Base-by-base conservation (phyloP, 306 rosid species). In the Alnus rubra region DNA sequence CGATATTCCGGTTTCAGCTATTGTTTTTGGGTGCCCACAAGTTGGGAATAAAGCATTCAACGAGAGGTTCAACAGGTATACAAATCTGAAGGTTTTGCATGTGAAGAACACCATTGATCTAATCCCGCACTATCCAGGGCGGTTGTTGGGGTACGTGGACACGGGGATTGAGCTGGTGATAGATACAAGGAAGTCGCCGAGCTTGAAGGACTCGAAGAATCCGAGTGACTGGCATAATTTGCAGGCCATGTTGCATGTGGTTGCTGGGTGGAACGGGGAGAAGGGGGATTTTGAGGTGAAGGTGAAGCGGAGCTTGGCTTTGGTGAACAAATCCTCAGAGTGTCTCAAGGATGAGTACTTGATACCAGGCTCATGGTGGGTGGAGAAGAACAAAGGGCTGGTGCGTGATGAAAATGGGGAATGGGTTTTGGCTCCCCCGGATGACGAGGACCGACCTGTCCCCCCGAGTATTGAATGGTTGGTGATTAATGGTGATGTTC, bases 181-280 rank as follows among this genome's bases (percentile, higher is more conserved):
- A 2, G 90, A 90, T 30, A 87, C 91, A 0, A 33, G 89, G 35
- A 90, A 88, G 68, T 90, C 93, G 0, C 79, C 86, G 15, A 82
- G 71, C 31, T 71, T 92, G 86, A 90, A 83, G 85, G 83, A 92
- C 9, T 88, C 94, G 6, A 87, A 87, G 86, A 73, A 77, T 28
- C 77, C 87, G 0, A 30, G 86, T 13, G 90, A 92, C 62, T 87
- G 93, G 93, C 97, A 92, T 81, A 92, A 92, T 76, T 53, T 92
- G 89, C 87, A 92, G 79, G 92, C 89, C 8, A 86, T 84, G 75
- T 55, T 92, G 80, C 95, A 92, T 47, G 81, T 89, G 69, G 97
- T 92, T 79, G 95, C 91, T 0, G 93, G 95, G 76, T 90, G 97
- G 97, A 89, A 87, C 15, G 91, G 95, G 19, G 18, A 10, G n/a